Conservation (phyloP, 2,329 filamentous ascomycete species). For the Botrytis fragariae region DNA sequence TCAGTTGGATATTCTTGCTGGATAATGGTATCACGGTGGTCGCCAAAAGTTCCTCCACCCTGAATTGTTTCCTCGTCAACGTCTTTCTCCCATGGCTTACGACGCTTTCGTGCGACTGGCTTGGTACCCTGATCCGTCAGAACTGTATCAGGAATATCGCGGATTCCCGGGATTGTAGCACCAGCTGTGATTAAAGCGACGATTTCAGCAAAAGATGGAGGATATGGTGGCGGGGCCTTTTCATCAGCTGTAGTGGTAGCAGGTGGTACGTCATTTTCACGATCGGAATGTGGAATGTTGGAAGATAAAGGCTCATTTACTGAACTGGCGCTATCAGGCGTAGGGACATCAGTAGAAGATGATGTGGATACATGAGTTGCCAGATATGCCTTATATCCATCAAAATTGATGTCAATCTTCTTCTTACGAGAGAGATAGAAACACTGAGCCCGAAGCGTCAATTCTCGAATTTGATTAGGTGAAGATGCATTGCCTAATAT, state of each 20-base stretch:
- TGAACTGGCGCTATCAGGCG: slow-evolving; percentile 2
- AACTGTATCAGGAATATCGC: slow-evolving; percentile 79
- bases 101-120: slow-evolving; percentile 42
- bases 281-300: slow-evolving; percentile 4
- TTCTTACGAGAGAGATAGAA: slow-evolving; percentile 60
- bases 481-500: slow-evolving; percentile 59
- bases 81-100: slow-evolving; percentile 77
- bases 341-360: slow-evolving; percentile 20
- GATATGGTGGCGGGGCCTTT: slow-evolving; percentile 68
- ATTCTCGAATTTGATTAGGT: slow-evolving; percentile 52
- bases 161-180: slow-evolving; percentile 81
- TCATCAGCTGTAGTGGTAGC: slow-evolving; percentile 7
- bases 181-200: slow-evolving; percentile 81
- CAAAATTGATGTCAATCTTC: slow-evolving; percentile 59
- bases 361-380: slow-evolving; percentile 19
- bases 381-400: slow-evolving; percentile 65
- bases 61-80: slow-evolving; percentile 32
- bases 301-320: neutral
- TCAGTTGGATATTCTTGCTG: slow-evolving; percentile 18
- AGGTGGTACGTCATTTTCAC: slow-evolving; percentile 20
- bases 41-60: slow-evolving; percentile 28
- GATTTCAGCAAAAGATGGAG: slow-evolving; percentile 79
- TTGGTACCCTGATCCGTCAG: slow-evolving; percentile 63
- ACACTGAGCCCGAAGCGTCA: slow-evolving; percentile 65
- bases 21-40: slow-evolving; percentile 19